phyloP scores from a whole-genome alignment of 768 basidiomycete species.

The button mushroom (Agaricus bisporus) region DNA sequence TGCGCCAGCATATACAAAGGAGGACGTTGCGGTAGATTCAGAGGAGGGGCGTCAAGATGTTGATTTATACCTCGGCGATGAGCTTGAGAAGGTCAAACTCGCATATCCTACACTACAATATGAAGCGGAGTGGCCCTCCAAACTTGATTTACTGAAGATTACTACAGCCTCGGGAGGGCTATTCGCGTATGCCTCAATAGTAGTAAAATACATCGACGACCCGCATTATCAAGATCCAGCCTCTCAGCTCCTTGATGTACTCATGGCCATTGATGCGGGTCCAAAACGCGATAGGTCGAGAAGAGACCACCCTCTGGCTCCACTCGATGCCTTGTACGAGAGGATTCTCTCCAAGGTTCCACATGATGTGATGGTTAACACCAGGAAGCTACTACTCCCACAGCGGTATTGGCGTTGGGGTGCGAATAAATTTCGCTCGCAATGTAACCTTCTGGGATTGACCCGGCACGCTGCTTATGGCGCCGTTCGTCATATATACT shows the following conservation, averaged over 20 bases:
- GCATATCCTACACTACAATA: not conserved
- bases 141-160: slow-evolving; percentile 7
- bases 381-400: not conserved
- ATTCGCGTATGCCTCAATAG: slow-evolving; percentile 21
- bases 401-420: too few relatives aligned
- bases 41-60: slow-evolving; percentile 16
- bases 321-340: not conserved
- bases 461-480: not conserved
- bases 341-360: not conserved
- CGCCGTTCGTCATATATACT: not conserved
- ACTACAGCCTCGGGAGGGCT: slow-evolving; percentile 17
- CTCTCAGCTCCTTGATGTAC: not conserved
- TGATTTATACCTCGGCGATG: not conserved
- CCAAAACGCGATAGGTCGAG: not conserved
- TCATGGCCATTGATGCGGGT: not conserved
- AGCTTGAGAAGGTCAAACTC: slow-evolving; percentile 9
- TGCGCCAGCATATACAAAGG: not conserved
- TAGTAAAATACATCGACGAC: slow-evolving; percentile 18
- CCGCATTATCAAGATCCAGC: not conserved
- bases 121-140: slow-evolving; percentile 14
- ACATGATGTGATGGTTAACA: not conserved
- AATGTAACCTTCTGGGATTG: not conserved
- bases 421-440: too few relatives aligned
- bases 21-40: slow-evolving; percentile 4
- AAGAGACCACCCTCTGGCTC: not conserved